phyloP scores from a whole-genome alignment of 2,329 filamentous ascomycete species.

The Herpotrichia juniperi region DNA sequence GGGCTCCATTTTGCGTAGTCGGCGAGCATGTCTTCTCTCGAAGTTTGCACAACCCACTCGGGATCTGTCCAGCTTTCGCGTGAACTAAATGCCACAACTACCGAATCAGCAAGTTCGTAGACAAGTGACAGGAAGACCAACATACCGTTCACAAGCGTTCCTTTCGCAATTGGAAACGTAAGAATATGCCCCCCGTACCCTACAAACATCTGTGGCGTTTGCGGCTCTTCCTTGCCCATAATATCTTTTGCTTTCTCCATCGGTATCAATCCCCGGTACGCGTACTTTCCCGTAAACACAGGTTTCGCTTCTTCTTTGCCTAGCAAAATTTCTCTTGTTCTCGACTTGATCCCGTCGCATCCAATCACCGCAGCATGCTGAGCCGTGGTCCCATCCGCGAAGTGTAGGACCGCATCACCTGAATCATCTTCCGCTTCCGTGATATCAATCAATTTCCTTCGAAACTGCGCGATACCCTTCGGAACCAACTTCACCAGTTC shows the following conservation, averaged over 20 bases:
- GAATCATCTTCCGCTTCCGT: slow-evolving; percentile 28
- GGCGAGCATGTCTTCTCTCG: slow-evolving; percentile 30
- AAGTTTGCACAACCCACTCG: slow-evolving; percentile 34
- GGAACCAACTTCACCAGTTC: slow-evolving; percentile 57
- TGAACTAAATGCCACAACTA: slow-evolving; percentile 36
- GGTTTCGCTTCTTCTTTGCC: slow-evolving; percentile 53
- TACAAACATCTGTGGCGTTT: slow-evolving; percentile 61
- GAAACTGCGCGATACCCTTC: slow-evolving; percentile 46
- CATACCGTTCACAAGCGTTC: slow-evolving; percentile 59
- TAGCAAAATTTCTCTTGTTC: slow-evolving; percentile 59
- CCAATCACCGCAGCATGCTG: slow-evolving; percentile 60
- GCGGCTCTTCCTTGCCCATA: slow-evolving; percentile 56
- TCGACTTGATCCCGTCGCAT: slow-evolving; percentile 69
- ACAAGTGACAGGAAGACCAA: background rate
- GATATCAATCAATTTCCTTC: slow-evolving; percentile 43
- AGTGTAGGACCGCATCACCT: slow-evolving; percentile 39
- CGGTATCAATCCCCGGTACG: slow-evolving; percentile 66
- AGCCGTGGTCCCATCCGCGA: slow-evolving; percentile 53
- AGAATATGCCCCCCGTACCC: slow-evolving; percentile 64
- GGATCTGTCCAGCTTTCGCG: slow-evolving; percentile 23
- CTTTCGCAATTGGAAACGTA: slow-evolving; percentile 66
- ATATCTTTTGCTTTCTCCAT: slow-evolving; percentile 59
- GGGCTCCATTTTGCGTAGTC: slow-evolving; percentile 33
- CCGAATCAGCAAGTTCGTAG: background rate
- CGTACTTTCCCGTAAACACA: slow-evolving; percentile 63